A percentile compares a stretch with the other conserved stretches of the same genome.
These are phyloP conservation scores for Gossypium herbaceum DNA, from an alignment of 345 rosid genomes.

Conservation along the genomic window DNA sequence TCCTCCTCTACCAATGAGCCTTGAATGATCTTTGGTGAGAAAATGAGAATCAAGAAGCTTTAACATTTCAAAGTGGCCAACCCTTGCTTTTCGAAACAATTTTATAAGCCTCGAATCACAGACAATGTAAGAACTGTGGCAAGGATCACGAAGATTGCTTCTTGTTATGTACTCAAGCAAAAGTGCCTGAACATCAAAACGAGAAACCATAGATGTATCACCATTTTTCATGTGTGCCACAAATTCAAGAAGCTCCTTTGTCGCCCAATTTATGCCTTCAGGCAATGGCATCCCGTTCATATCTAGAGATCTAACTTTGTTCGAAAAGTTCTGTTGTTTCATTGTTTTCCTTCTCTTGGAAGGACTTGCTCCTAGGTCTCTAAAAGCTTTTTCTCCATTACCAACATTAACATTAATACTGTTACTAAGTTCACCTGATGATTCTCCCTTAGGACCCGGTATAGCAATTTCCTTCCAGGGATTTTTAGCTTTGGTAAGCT, in stretches of 20 bases:
- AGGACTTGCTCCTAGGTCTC: slow-evolving; percentile 38
- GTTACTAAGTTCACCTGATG: neutral
- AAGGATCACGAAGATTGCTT: slow-evolving; percentile 70
- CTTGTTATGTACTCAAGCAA: slow-evolving; percentile 31
- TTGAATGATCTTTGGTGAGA: slow-evolving; percentile 31
- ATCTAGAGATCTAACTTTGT: slow-evolving; percentile 23
- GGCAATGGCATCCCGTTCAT: slow-evolving; percentile 25
- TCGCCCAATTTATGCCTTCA: slow-evolving; percentile 61
- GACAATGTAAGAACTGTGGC: slow-evolving; percentile 53
- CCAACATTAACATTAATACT: slow-evolving; percentile 28
- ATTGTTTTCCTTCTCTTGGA: slow-evolving; percentile 53
- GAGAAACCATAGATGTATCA: slow-evolving; percentile 53
- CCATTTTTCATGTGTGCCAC: slow-evolving; percentile 30
- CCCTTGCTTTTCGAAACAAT: slow-evolving; percentile 62
- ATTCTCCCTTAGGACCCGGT: slow-evolving; percentile 19
- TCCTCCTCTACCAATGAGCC: slow-evolving; percentile 29
- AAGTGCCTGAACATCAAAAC: slow-evolving; percentile 66
- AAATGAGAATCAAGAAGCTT: slow-evolving; percentile 7
- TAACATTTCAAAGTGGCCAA: slow-evolving; percentile 84
- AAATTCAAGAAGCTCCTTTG: slow-evolving; percentile 37
- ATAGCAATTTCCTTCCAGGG: slow-evolving; percentile 61
- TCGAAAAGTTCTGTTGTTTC: slow-evolving; percentile 27
- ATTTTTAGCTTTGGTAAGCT: slow-evolving; percentile 67
- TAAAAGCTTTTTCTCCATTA: slow-evolving; percentile 26
- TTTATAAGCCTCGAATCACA: slow-evolving; percentile 70